Evolutionary conservation across 1,139 yeast genomes (phyloP).

Genomic region (Lodderomyces oxycetoniae): DNA sequence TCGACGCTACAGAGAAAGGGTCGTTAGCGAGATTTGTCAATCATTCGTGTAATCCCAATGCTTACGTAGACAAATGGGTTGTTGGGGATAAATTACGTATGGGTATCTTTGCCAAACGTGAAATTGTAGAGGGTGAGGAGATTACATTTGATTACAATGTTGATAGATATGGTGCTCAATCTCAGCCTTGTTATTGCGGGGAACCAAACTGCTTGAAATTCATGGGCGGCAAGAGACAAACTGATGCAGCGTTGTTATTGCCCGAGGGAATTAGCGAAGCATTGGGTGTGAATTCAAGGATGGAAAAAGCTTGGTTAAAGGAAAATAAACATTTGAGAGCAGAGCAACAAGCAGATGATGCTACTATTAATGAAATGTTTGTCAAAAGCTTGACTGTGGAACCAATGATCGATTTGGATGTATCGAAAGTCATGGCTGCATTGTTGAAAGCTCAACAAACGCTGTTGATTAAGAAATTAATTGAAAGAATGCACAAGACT

Average conservation of each 20-base stretch:
- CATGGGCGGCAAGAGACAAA: constrained; percentile 95
- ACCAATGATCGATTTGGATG: constrained; percentile 55
- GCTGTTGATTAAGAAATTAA: constrained; percentile 59
- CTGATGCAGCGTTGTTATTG: constrained; percentile 77
- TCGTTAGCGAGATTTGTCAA: constrained; percentile 87
- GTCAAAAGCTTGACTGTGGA: constrained; percentile 54
- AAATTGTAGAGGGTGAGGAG: constrained; percentile 77
- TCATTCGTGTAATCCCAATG: constrained; percentile 93
- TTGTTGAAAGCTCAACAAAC: constrained; percentile 72
- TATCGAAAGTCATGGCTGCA: constrained; percentile 76
- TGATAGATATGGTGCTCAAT: constrained; percentile 91
- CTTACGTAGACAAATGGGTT: constrained; percentile 95
- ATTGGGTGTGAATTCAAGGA: constrained; percentile 63
- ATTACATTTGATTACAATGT: constrained; percentile 94
- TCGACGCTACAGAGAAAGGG: constrained; percentile 90
- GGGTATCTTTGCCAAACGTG: constrained; percentile 90
- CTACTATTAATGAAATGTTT: constrained; percentile 59
- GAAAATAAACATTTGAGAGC: constrained; percentile 46
- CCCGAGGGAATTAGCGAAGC: constrained; percentile 87
- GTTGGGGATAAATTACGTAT: constrained; percentile 84
- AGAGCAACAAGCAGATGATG: constrained; percentile 52
- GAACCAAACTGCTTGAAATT: constrained; percentile 88
- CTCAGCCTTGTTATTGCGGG: constrained; percentile 94
- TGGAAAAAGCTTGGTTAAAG: constrained; percentile 62
- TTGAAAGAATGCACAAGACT: constrained; percentile 61